Conservation (phyloP, 352 stramenopile species). For the Phytophthora citrophthora region DNA sequence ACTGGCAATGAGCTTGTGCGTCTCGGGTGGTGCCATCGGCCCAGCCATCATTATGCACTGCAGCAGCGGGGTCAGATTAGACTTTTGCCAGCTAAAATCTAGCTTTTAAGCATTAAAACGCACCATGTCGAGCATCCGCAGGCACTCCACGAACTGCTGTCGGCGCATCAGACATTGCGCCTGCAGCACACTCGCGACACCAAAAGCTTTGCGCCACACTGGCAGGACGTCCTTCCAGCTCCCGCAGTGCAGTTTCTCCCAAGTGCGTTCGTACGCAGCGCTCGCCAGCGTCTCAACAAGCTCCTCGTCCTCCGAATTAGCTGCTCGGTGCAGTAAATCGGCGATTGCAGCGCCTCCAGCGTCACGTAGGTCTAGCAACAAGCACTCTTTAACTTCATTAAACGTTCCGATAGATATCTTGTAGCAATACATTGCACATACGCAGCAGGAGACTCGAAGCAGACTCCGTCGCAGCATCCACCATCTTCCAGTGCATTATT, state of each 20-base stretch:
- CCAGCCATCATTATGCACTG: slow-evolving; percentile 82
- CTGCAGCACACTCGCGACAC: slow-evolving; percentile 54
- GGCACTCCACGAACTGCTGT: slow-evolving; percentile 33
- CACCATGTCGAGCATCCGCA: slow-evolving; percentile 73
- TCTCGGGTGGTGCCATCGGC: slow-evolving; percentile 44
- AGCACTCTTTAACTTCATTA: neutral
- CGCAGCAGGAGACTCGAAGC: slow-evolving; percentile 33
- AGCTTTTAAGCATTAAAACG: slow-evolving; percentile 11
- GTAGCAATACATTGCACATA: slow-evolving; percentile 9
- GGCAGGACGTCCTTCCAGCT: slow-evolving; percentile 66
- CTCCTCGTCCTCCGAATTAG: slow-evolving; percentile 1
- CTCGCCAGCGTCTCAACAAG: slow-evolving; percentile 20
- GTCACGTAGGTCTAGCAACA: slow-evolving; percentile 42
- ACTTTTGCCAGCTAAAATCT: slow-evolving; percentile 1
- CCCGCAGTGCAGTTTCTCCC: slow-evolving; percentile 78
- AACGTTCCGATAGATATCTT: neutral
- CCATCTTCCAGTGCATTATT: slow-evolving; percentile 4
- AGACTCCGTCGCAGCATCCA: slow-evolving; percentile 6
- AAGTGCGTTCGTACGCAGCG: slow-evolving; percentile 65
- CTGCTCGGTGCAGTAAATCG: slow-evolving; percentile 46
- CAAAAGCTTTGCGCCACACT: slow-evolving; percentile 73
- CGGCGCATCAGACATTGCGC: slow-evolving; percentile 42
- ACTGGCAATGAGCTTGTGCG: slow-evolving; percentile 55
- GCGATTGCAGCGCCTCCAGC: slow-evolving; percentile 52
- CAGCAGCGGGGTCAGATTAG: slow-evolving; percentile 3